Conservation (phyloP, 108 stramenopile species). For the Nitzschia inconspicua region DNA sequence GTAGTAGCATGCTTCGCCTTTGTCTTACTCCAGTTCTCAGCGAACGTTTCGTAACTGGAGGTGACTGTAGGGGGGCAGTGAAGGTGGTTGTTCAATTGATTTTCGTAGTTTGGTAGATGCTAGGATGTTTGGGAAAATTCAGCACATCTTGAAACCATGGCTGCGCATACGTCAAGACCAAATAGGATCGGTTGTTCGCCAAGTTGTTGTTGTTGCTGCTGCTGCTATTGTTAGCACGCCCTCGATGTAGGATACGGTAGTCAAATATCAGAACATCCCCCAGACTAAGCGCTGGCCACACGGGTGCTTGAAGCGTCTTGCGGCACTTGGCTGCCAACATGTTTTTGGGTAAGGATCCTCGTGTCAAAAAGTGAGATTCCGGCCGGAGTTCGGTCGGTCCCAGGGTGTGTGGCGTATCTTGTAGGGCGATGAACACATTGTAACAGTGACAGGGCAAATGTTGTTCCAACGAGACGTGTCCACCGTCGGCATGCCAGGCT, state of each 20-base stretch:
- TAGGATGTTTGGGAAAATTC: constrained; percentile 62
- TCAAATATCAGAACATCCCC: constrained; percentile 53
- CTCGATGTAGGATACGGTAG: constrained; percentile 58
- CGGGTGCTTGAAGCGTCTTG: constrained; percentile 24
- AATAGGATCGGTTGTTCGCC: constrained; percentile 36
- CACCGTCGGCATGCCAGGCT: constrained; percentile 74
- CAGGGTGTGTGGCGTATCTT: constrained; percentile 27
- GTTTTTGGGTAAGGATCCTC: constrained; percentile 29
- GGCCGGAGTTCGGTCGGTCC: constrained; percentile 63
- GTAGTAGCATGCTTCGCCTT: too few relatives aligned
- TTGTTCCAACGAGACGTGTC: constrained; percentile 34
- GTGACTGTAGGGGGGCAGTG: too few relatives aligned
- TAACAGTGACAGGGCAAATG: constrained; percentile 50
- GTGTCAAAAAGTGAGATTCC: constrained; percentile 39
- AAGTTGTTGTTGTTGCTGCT: background rate
- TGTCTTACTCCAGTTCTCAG: too few relatives aligned
- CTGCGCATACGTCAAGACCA: constrained; percentile 55
- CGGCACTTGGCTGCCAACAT: constrained; percentile 39
- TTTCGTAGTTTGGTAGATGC: background rate
- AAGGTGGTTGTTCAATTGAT: too few relatives aligned
- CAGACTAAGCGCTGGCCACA: constrained; percentile 17
- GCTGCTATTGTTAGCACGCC: constrained; percentile 34
- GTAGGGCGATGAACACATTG: constrained; percentile 59
- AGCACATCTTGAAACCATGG: constrained; percentile 68
- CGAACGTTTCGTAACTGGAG: too few relatives aligned